These are phyloP conservation scores for Hortiboletus flavorubellus DNA, from an alignment of 768 basidiomycete species.

Conservation along the genomic window DNA sequence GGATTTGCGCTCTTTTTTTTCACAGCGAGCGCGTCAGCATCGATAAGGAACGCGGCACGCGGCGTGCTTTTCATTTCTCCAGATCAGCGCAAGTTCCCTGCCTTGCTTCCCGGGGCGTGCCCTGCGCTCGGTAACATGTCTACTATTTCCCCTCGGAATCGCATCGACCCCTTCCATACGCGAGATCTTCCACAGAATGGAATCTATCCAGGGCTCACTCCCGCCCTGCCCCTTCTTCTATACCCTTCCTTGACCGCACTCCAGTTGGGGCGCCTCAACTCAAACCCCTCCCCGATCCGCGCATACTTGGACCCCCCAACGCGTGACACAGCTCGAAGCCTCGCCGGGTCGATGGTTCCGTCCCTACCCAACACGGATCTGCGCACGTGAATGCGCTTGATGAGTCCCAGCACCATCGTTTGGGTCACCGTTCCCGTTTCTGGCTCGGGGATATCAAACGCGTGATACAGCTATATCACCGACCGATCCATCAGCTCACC, in stretches of 20 bases:
- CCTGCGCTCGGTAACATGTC: conserved; percentile 18
- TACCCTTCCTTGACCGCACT: conserved; percentile 20
- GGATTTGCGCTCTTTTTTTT: conserved; percentile 18
- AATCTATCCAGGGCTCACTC: conserved; percentile 12
- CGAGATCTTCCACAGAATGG: conserved; percentile 23
- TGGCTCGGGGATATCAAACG: conserved; percentile 44
- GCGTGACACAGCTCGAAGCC: conserved; percentile 48
- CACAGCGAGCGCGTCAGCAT: conserved; percentile 13
- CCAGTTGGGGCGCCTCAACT: conserved; percentile 42
- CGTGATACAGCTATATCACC: conserved; percentile 43
- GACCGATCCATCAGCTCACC: conserved; percentile 17
- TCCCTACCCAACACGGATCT: conserved; percentile 46
- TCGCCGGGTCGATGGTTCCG: conserved; percentile 42
- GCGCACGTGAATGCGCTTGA: conserved; percentile 52
- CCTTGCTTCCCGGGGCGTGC: conserved; percentile 21
- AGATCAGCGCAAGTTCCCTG: conserved; percentile 24
- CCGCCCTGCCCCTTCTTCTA: not conserved
- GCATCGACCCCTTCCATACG: conserved; percentile 3
- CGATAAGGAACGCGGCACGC: conserved; percentile 24
- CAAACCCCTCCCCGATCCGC: conserved; percentile 44
- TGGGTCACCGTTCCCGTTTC: conserved; percentile 36
- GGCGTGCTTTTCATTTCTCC: conserved; percentile 31
- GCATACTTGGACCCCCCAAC: conserved; percentile 51
- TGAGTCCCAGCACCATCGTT: conserved; percentile 50
- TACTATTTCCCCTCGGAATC: conserved; percentile 22